Evolutionary conservation across 495 filamentous ascomycete species (phyloP).

Genomic region (Melanomma pulvis-pyrius): DNA sequence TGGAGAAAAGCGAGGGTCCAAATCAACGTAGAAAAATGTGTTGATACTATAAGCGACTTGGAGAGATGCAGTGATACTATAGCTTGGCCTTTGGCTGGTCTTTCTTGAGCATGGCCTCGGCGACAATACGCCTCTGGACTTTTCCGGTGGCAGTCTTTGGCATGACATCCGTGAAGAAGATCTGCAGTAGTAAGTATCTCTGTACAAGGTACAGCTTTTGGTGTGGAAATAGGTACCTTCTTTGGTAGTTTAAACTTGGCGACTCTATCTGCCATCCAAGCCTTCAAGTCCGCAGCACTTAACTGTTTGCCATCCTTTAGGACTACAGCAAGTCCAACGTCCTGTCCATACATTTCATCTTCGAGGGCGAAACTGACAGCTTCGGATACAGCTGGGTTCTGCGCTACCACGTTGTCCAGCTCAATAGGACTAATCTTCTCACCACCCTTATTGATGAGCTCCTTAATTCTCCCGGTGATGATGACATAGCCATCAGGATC

Average conservation of each 20-base stretch:
- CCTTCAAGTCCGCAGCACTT: constrained; percentile 60
- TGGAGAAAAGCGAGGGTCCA: neutral
- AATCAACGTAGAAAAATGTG: neutral
- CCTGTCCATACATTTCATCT: constrained; percentile 78
- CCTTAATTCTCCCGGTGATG: constrained; percentile 50
- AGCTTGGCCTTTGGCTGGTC: constrained; percentile 43
- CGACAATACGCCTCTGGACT: constrained; percentile 78
- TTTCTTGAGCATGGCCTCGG: constrained; percentile 72
- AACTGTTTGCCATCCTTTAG: constrained; percentile 62
- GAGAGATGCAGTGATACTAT: constrained; percentile 11
- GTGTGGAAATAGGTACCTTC: constrained; percentile 55
- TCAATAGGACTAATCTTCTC: constrained; percentile 68
- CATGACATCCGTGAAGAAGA: constrained; percentile 78
- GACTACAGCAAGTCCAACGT: constrained; percentile 76
- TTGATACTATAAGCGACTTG: neutral
- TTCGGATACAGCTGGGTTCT: constrained; percentile 70
- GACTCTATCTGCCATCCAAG: constrained; percentile 66
- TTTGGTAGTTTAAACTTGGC: constrained; percentile 87
- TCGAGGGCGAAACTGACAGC: constrained; percentile 79
- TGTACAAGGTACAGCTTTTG: neutral
- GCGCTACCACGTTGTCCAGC: constrained; percentile 73
- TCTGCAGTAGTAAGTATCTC: constrained; percentile 45
- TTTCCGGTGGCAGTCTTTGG: constrained; percentile 92
- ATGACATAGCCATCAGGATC: constrained; percentile 57
- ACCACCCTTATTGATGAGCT: constrained; percentile 51